These are phyloP conservation scores for Camelina neglecta DNA, from an alignment of 345 rosid species.

Conservation along the genomic window DNA sequence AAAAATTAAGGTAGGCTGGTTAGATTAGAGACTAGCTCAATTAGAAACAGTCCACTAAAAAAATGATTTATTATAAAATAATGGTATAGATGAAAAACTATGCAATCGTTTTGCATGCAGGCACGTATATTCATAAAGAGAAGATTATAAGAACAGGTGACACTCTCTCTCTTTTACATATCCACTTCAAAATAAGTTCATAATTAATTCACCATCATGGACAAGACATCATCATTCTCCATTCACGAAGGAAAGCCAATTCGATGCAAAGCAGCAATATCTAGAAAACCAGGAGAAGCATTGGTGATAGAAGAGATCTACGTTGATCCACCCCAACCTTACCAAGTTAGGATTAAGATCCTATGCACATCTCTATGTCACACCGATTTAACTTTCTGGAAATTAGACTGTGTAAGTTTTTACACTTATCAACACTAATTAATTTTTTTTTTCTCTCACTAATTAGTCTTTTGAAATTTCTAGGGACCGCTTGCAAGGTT, in stretches of 20 bases:
- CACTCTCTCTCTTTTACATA: not conserved
- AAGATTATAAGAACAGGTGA: slow-evolving; percentile 4
- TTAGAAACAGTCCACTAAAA: not conserved
- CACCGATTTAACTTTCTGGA: slow-evolving; percentile 55
- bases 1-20: not conserved
- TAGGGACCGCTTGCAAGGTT: slow-evolving; percentile 54
- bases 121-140: slow-evolving; percentile 1
- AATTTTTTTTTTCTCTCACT: not conserved
- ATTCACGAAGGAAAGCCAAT: slow-evolving; percentile 50
- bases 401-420: slow-evolving; percentile 45
- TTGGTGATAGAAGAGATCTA: slow-evolving; percentile 64
- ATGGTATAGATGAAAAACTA: slow-evolving; percentile 3
- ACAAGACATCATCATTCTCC: not conserved
- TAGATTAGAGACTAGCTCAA: not conserved
- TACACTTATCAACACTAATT: not conserved
- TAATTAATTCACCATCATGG: not conserved
- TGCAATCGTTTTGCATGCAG: not conserved
- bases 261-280: slow-evolving; percentile 71
- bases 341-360: slow-evolving; percentile 72
- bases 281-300: slow-evolving; percentile 57
- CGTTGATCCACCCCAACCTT: slow-evolving; percentile 70
- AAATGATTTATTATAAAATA: not conserved
- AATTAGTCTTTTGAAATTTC: not conserved
- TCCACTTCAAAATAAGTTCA: slow-evolving; percentile 4
- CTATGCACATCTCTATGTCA: slow-evolving; percentile 78